A percentile compares a stretch with the other conserved stretches of the same genome.
Conservation (phyloP, 805 yeast genomes). For the Diddensiella caesifluorescens region DNA sequence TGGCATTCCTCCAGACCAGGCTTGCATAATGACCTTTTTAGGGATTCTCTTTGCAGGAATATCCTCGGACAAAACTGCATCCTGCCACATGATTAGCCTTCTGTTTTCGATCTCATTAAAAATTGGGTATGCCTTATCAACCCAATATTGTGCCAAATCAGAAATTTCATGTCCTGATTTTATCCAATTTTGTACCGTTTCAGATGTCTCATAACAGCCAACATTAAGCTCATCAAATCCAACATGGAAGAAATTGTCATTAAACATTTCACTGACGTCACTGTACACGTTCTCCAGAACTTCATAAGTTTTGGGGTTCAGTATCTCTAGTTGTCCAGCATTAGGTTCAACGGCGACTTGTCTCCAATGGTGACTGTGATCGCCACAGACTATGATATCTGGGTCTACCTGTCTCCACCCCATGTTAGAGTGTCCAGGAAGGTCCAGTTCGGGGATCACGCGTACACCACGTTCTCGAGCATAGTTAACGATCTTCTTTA, state of each 20-base stretch:
- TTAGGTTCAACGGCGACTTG: conserved; percentile 36
- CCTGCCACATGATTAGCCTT: conserved; percentile 40
- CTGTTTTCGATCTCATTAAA: conserved; percentile 25
- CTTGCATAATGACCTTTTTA: conserved; percentile 33
- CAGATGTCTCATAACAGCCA: conserved; percentile 32
- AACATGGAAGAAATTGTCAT: conserved; percentile 37
- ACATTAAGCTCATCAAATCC: conserved; percentile 37
- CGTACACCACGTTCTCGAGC: conserved; percentile 35
- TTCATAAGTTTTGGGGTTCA: conserved; percentile 31
- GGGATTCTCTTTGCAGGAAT: conserved; percentile 30
- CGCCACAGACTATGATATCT: conserved; percentile 31
- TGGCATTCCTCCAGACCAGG: conserved; percentile 30
- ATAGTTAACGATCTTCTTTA: conserved; percentile 31
- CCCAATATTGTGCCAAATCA: conserved; percentile 35
- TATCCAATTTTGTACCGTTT: conserved; percentile 28
- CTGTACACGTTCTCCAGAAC: conserved; percentile 32
- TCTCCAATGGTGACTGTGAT: conserved; percentile 12
- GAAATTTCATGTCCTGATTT: conserved; percentile 24
- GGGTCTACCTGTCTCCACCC: conserved; percentile 36
- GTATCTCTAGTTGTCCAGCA: conserved; percentile 38
- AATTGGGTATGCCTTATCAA: conserved; percentile 35
- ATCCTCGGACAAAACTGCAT: conserved; percentile 26
- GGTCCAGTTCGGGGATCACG: conserved; percentile 38
- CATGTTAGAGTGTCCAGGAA: conserved; percentile 39
- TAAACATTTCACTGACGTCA: conserved; percentile 32